Base-by-base conservation (phyloP, 2,329 filamentous ascomycete species). In the Aspergillus sp. region DNA sequence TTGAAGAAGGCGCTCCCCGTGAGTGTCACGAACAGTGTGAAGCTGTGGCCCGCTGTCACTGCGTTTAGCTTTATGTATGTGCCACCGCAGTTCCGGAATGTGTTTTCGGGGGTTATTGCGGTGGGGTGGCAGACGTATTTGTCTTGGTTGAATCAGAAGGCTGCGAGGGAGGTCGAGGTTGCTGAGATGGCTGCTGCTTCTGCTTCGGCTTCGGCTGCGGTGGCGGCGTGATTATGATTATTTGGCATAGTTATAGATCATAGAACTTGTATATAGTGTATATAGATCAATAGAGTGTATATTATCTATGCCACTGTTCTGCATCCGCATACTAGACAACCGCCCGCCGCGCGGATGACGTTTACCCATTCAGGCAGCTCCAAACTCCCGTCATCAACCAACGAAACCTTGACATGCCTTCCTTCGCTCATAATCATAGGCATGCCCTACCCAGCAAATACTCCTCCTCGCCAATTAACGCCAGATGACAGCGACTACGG, bases 81-180 rank as follows among this genome's bases (percentile, higher is more conserved):
- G 4, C 81, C 84, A 22, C 74, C 89, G 43, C 83, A 91, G 61
- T 91, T 88, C 67, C 76, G 90, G 44, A 87, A 83, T 58, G 78
- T 95, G 13, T 93, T 95, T 57, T 82, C 85, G 0, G 88, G 87
- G 1, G 71, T 85, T 5, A 79, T 95, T 54, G 88, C 88, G 1
- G 85, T 95, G 45, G 87, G 86, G 0, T 96, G 90, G 90, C 90
- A 95, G 77, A 90, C 88, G 1, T 96, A 95, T 74, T 63, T 96
- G 58, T 88, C 84, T 57, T 86, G 83, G 67, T 68, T 95, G 60
- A 95, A 95, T 60, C 78, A 85, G 60, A 74, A 74, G 52, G 88
- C 87, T 1, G 88, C 89, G 65, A 73, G 74, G 43, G 72, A 76
- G 56, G 78, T 81, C 53, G 71, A 62, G 51, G 62, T 59, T 35